These are phyloP conservation scores for Dendrobium catenatum DNA, from an alignment of 106 monocot genomes.

Conservation along the genomic window DNA sequence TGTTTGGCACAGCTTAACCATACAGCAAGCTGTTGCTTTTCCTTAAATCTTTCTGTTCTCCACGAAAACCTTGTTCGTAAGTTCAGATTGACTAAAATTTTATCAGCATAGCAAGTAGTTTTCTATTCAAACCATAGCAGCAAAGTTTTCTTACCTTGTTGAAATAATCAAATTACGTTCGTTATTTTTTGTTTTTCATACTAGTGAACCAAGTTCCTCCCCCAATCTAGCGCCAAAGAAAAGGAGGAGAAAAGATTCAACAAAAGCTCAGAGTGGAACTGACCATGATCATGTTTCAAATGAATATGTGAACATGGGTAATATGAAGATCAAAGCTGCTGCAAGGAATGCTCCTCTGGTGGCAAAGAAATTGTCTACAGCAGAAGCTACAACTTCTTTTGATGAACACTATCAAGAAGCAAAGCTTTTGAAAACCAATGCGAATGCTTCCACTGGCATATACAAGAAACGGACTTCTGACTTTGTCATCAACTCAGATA, in stretches of 20 bases:
- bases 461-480: constrained; percentile 43
- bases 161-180: not conserved
- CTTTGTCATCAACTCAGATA: constrained; percentile 19
- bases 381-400: constrained; percentile 17
- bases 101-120: not conserved
- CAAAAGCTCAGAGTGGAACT: constrained; percentile 23
- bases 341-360: constrained; percentile 45
- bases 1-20: not conserved
- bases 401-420: constrained; percentile 51
- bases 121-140: not conserved
- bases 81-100: not conserved
- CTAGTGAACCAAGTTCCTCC: constrained; percentile 64
- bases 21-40: not conserved
- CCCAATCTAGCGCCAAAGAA: constrained; percentile 60
- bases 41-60: not conserved
- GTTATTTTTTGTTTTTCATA: not conserved
- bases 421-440: constrained; percentile 45
- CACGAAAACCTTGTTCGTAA: not conserved
- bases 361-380: constrained; percentile 33
- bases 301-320: constrained; percentile 29
- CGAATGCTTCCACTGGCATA: constrained; percentile 14
- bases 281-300: constrained; percentile 13
- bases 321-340: constrained; percentile 55
- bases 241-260: constrained; percentile 76
- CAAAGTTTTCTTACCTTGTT: not conserved